Conservation (phyloP, 192 early-diverging fungal species). For the Coemansia sp. region DNA sequence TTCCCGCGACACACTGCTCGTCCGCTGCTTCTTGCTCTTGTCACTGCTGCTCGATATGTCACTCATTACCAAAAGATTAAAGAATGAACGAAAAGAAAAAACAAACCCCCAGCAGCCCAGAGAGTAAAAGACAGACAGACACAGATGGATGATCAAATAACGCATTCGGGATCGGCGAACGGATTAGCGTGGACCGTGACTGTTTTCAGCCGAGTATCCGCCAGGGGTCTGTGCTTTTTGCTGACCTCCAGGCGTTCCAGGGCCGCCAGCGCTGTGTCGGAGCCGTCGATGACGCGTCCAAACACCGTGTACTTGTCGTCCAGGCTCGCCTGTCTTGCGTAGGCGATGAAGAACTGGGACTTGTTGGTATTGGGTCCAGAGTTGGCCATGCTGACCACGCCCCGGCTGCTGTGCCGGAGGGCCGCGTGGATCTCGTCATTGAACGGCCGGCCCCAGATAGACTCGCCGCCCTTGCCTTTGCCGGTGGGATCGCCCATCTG, state of each 20-base stretch:
- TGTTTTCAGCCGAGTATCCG: slow-evolving; percentile 65
- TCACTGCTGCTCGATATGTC: not conserved
- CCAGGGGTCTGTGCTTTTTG: slow-evolving; percentile 71
- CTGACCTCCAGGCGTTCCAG: slow-evolving; percentile 84
- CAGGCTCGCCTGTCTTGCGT: slow-evolving; percentile 77
- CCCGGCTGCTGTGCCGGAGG: slow-evolving; percentile 80
- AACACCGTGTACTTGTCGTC: slow-evolving; percentile 80
- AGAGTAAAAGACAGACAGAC: not conserved
- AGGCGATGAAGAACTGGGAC: slow-evolving; percentile 91
- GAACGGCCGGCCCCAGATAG: slow-evolving; percentile 79
- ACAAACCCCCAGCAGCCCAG: not conserved
- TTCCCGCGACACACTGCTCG: slow-evolving; percentile 13
- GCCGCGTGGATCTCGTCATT: slow-evolving; percentile 74
- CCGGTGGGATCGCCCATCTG: slow-evolving; percentile 86
- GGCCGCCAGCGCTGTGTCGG: slow-evolving; percentile 72
- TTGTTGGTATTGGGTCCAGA: slow-evolving; percentile 83
- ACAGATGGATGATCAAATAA: not conserved
- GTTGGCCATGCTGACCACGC: slow-evolving; percentile 91
- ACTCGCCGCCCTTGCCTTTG: slow-evolving; percentile 80
- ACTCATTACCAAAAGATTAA: not conserved
- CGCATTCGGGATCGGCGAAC: slow-evolving; percentile 59
- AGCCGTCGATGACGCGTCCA: slow-evolving; percentile 76
- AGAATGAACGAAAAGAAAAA: not conserved
- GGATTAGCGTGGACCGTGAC: slow-evolving; percentile 95
- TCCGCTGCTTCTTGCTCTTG: slow-evolving; percentile 1